Conservation (phyloP, 805 yeast species). For the Vanderwaltozyma polyspora region DNA sequence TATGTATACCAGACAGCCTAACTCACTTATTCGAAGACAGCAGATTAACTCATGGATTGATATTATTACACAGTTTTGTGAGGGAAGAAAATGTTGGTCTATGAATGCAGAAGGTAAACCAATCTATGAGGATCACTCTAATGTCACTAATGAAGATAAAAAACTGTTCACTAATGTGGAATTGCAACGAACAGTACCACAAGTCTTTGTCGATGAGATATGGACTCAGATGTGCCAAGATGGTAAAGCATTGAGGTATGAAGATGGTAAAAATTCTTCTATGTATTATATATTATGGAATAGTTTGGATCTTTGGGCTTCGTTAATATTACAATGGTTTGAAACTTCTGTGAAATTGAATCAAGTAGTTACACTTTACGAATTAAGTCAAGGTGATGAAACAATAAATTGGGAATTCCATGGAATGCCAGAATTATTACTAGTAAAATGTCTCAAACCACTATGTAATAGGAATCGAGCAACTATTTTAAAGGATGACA, state of each 20-base stretch:
- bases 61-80: slow-evolving; percentile 52
- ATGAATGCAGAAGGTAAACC: slow-evolving; percentile 28
- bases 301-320: slow-evolving; percentile 57
- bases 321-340: slow-evolving; percentile 53
- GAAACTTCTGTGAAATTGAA: slow-evolving; percentile 71
- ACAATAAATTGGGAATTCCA: slow-evolving; percentile 46
- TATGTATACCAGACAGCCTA: slow-evolving; percentile 80
- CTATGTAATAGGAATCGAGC: slow-evolving; percentile 64
- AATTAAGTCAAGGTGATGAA: slow-evolving; percentile 56
- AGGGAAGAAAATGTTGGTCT: slow-evolving; percentile 43
- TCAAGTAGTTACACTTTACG: slow-evolving; percentile 71
- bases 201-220: slow-evolving; percentile 45
- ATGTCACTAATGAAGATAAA: slow-evolving; percentile 3
- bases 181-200: slow-evolving; percentile 44
- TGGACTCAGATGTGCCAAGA: slow-evolving; percentile 44
- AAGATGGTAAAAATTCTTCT: slow-evolving; percentile 26
- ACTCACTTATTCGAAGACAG: slow-evolving; percentile 60
- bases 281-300: slow-evolving; percentile 49
- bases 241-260: slow-evolving; percentile 44
- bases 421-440: slow-evolving; percentile 46
- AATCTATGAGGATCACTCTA: not conserved
- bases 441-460: slow-evolving; percentile 43
- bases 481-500: slow-evolving; percentile 56
- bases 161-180: slow-evolving; percentile 39
- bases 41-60: slow-evolving; percentile 74